Evolutionary conservation across 768 basidiomycete species (phyloP).

Genomic region (Termitomyces sp.): DNA sequence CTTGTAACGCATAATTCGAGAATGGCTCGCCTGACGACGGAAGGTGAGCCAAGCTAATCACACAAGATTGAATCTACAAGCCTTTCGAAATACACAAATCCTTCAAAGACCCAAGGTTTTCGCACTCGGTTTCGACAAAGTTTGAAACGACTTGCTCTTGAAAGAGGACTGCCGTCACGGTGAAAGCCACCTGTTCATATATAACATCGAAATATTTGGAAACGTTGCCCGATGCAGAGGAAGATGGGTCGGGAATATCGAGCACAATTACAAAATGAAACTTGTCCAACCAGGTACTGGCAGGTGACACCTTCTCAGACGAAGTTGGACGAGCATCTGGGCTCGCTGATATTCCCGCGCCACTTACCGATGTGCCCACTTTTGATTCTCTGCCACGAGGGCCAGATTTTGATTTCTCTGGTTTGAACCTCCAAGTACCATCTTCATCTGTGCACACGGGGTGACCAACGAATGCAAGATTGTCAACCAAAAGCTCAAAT

Average conservation of each 20-base stretch:
- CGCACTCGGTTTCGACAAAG: constrained; percentile 82
- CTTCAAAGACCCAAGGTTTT: constrained; percentile 60
- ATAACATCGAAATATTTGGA: constrained; percentile 80
- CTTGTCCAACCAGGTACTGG: constrained; percentile 55
- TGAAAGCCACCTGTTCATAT: constrained; percentile 86
- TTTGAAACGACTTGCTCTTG: constrained; percentile 85
- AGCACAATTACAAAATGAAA: constrained; percentile 87
- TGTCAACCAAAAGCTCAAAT: constrained; percentile 89
- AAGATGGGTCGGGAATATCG: constrained; percentile 87
- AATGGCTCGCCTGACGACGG: constrained; percentile 50
- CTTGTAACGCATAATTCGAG: constrained; percentile 47
- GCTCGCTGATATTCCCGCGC: constrained; percentile 24
- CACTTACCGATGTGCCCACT: constrained; percentile 27
- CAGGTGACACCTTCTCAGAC: constrained; percentile 28
- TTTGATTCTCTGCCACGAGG: constrained; percentile 55
- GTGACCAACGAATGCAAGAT: constrained; percentile 90
- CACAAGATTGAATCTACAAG: constrained; percentile 17
- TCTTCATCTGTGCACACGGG: constrained; percentile 79
- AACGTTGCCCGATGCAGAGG: constrained; percentile 72
- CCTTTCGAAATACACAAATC: constrained; percentile 68
- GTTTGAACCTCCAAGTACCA: constrained; percentile 70
- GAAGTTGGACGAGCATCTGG: constrained; percentile 22
- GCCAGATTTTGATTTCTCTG: constrained; percentile 47
- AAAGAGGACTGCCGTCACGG: constrained; percentile 86
- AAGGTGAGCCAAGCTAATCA: constrained; percentile 6